These are phyloP conservation scores for Golubevia sp. DNA, from an alignment of 1,284 basidiomycete genomes.

Conservation along the genomic window DNA sequence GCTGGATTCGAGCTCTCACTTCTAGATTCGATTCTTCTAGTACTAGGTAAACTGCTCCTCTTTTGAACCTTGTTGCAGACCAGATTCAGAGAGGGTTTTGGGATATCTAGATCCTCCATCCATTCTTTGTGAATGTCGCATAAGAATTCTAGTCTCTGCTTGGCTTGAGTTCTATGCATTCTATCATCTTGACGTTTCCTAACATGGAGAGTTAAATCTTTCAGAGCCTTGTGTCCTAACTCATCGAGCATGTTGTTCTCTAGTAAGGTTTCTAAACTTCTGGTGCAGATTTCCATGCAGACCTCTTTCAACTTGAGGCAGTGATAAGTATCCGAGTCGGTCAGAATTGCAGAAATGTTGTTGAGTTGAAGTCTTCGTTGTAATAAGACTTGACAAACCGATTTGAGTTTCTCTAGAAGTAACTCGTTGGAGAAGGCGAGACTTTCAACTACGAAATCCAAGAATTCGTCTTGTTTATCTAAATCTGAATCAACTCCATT, in stretches of 20 bases:
- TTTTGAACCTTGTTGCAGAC: conserved; percentile 27
- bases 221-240: conserved; percentile 29
- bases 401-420: conserved; percentile 48
- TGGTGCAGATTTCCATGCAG: conserved; percentile 46
- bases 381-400: conserved; percentile 34
- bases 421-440: conserved; percentile 55
- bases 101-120: conserved; percentile 44
- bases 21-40: neutral
- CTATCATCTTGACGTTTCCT: conserved; percentile 45
- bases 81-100: conserved; percentile 44
- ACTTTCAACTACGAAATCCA: conserved; percentile 52
- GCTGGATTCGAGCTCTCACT: conserved; percentile 11
- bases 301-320: conserved; percentile 46
- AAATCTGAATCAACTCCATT: conserved; percentile 26
- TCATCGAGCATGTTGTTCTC: conserved; percentile 46
- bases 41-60: neutral
- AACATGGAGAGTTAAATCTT: conserved; percentile 32
- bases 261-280: conserved; percentile 49
- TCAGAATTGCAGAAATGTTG: conserved; percentile 49
- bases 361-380: conserved; percentile 32
- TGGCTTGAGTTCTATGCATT: conserved; percentile 23
- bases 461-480: conserved; percentile 35
- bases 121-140: conserved; percentile 45
- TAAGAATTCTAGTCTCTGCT: conserved; percentile 32
- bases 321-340: conserved; percentile 43